Evolutionary conservation across 768 basidiomycete species (phyloP).

Genomic region (Cyclocybe aegerita): DNA sequence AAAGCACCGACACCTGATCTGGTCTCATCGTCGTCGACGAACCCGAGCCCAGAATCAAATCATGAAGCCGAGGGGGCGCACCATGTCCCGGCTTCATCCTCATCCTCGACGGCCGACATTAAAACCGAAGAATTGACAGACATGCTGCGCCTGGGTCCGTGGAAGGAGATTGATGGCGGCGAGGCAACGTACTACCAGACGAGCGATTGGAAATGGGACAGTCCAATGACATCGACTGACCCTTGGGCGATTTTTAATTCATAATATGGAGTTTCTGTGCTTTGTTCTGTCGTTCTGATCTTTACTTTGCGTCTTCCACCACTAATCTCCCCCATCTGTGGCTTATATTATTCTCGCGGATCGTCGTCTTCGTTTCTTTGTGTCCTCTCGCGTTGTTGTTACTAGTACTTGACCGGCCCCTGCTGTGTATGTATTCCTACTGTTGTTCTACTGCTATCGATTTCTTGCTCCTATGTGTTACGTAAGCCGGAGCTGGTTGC

Average conservation of each 20-base stretch:
- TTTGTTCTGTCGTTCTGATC: slow-evolving; percentile 19
- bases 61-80: slow-evolving; percentile 58
- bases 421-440: slow-evolving; percentile 29
- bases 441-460: slow-evolving; percentile 68
- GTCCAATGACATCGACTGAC: slow-evolving; percentile 61
- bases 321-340: slow-evolving; percentile 30
- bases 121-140: slow-evolving; percentile 58
- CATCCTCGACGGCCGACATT: slow-evolving; percentile 36
- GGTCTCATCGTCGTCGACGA: slow-evolving; percentile 66
- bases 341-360: slow-evolving; percentile 26
- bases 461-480: slow-evolving; percentile 30
- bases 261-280: slow-evolving; percentile 33
- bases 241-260: slow-evolving; percentile 74
- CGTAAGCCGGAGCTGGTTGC: no score
- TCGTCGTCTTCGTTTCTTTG: slow-evolving; percentile 29
- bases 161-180: slow-evolving; percentile 75
- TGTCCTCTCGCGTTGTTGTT: slow-evolving; percentile 37
- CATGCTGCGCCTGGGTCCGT: slow-evolving; percentile 55
- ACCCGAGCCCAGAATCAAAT: slow-evolving; percentile 75
- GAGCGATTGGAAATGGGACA: slow-evolving; percentile 73
- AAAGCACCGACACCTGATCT: slow-evolving; percentile 79
- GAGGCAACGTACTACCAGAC: slow-evolving; percentile 68
- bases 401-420: slow-evolving; percentile 23
- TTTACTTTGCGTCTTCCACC: slow-evolving; percentile 14
- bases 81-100: slow-evolving; percentile 36